These are phyloP conservation scores for Pichia sp. DNA, from an alignment of 1,139 yeast species.

Conservation along the genomic window DNA sequence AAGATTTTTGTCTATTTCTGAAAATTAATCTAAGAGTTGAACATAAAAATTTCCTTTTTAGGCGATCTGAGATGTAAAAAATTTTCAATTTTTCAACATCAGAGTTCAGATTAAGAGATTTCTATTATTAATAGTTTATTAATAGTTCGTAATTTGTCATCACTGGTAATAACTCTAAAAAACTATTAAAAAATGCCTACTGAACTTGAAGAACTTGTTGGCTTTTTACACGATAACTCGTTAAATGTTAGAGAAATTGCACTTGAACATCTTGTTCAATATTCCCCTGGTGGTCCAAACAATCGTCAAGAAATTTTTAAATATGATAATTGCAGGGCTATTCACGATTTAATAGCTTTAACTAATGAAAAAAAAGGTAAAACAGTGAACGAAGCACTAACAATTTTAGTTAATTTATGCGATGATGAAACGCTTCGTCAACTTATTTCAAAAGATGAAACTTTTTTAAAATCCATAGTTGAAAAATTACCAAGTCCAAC, in stretches of 20 bases:
- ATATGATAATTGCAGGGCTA: conserved; percentile 64
- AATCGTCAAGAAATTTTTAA: conserved; percentile 61
- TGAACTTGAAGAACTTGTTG: conserved; percentile 38
- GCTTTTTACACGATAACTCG: conserved; percentile 77
- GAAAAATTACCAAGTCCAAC: conserved; percentile 48
- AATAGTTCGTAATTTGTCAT: no score
- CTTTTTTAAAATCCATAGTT: conserved; percentile 51
- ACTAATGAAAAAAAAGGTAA: conserved; percentile 38
- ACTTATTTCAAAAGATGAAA: conserved; percentile 57
- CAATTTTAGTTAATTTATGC: conserved; percentile 78
- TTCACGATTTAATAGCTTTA: conserved; percentile 62
- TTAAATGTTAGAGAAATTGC: conserved; percentile 83
- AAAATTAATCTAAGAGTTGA: no score
- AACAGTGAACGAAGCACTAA: conserved; percentile 58
- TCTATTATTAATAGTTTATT: no score
- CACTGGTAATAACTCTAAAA: no score
- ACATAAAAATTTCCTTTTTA: no score
- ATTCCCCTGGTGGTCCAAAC: conserved; percentile 42
- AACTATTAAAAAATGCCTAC: no score
- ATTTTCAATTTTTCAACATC: no score
- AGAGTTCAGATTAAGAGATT: no score
- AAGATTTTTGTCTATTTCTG: no score
- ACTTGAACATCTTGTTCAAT: conserved; percentile 76
- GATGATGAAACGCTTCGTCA: conserved; percentile 62
- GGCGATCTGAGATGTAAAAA: no score